Base-by-base conservation (phyloP, 2,329 filamentous ascomycete genomes). In the Scedosporium apiospermum region DNA sequence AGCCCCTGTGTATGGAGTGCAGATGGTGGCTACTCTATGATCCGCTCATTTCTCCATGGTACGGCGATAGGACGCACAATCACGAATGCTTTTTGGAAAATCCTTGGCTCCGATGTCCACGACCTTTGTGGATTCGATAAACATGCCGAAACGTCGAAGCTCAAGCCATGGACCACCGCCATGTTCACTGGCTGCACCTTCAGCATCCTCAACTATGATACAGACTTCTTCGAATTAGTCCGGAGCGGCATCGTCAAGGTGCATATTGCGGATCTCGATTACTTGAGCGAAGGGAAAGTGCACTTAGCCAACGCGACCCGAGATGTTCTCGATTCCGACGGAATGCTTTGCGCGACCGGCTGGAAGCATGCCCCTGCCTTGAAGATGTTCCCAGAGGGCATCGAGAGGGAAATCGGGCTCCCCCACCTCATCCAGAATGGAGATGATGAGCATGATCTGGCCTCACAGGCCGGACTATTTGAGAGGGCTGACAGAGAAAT, bases 1-100 rank as follows among this genome's bases (percentile, higher is more conserved):
- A 87, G 83, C 60, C 89, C 90, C 0, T 92, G 88, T 69, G 80
- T 88, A 14, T 93, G 88, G 86, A 87, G 86, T 4, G 76, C 79
- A 1, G 81, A 79, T 1, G 86, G 86, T 68, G 87, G 86, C 1
- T 88, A 81, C 66, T 75, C 78, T 12, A 74, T 74, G 10, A 75
- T 83, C 1, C 78, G 84, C 3, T 69, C 72, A 9, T 83, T 88
- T 64, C 75, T 86, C 57, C 85, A 89, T 65, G 75, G 77, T 23
- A 88, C 83, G 0, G 72, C 75, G 41, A 61, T 87, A 1, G 86
- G 87, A 2, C 78, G 84, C 0, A 75, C 74, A 60, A 71, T 88
- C 21, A 80, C 84, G 3, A 75, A 81, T 46, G 70, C 71, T 0
- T 88, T 88, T 69, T 89, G 85, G 84, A 72, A 70, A 9, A 75